Evolutionary conservation across 441 rosid genomes (phyloP).

Genomic region (Aquilaria agallochum): DNA sequence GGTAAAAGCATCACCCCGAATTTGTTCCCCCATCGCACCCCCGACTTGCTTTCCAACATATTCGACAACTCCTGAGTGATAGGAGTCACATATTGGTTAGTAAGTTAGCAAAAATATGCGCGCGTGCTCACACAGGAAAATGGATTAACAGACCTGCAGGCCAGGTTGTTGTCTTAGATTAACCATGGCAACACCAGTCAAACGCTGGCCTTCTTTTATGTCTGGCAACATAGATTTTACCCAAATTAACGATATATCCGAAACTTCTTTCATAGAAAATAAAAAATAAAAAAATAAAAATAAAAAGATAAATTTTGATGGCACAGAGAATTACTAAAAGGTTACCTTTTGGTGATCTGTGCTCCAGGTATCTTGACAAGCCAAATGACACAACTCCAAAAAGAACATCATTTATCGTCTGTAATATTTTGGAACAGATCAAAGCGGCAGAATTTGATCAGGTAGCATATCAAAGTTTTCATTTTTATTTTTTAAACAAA

Average conservation of each 20-base stretch:
- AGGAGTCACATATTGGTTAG: too few relatives aligned
- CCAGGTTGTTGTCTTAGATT: constrained; percentile 45
- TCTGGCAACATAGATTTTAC: constrained; percentile 19
- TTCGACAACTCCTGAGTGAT: constrained; percentile 33
- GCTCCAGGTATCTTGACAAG: constrained; percentile 46
- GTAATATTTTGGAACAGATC: neutral
- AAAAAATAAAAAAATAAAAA: too few relatives aligned
- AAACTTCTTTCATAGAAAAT: too few relatives aligned
- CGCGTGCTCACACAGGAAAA: neutral
- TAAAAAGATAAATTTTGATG: too few relatives aligned
- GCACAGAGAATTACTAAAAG: too few relatives aligned
- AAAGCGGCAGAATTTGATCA: neutral
- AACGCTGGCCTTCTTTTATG: constrained; percentile 28
- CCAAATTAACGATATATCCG: neutral
- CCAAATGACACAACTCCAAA: constrained; percentile 49
- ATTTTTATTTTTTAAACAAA: neutral
- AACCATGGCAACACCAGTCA: constrained; percentile 57
- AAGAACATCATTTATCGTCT: constrained; percentile 67
- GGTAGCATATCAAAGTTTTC: neutral
- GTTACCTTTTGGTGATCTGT: constrained; percentile 40
- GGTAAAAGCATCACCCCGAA: constrained; percentile 44
- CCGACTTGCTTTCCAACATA: constrained; percentile 23
- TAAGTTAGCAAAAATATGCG: neutral
- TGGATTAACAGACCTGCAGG: constrained; percentile 28
- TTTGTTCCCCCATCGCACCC: constrained; percentile 50